Percentiles rank a stretch among this genome's conserved stretches.
phyloP scores from a whole-genome alignment of 2,329 filamentous ascomycete species.

The Microdochium bolleyi region DNA sequence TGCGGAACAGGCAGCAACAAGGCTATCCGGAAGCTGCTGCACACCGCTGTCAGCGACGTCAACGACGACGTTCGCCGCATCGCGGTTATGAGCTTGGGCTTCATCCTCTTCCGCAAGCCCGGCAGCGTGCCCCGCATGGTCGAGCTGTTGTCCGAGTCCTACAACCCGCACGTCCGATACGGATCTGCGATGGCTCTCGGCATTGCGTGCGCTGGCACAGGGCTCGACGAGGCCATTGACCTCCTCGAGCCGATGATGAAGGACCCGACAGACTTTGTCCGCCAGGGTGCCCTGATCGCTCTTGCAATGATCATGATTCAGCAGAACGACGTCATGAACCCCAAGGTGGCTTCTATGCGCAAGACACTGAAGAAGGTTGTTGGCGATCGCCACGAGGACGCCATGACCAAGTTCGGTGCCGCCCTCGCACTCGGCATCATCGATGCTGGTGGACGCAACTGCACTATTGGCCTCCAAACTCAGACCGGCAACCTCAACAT shows the following conservation, averaged over 20 bases:
- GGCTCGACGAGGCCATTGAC: conserved; percentile 92
- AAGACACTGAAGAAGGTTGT: conserved; percentile 94
- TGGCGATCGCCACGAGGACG: conserved; percentile 91
- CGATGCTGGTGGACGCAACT: conserved; percentile 95
- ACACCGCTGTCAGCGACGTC: conserved; percentile 95
- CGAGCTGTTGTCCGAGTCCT: conserved; percentile 93
- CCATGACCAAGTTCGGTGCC: conserved; percentile 98
- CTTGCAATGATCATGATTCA: conserved; percentile 99
- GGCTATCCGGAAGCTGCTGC: conserved; percentile 89
- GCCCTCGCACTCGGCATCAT: conserved; percentile 94
- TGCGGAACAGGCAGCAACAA: conserved; percentile 98
- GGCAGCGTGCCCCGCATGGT: conserved; percentile 98
- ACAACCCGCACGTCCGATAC: conserved; percentile 97
- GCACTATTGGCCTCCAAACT: conserved; percentile 94
- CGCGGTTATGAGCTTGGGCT: conserved; percentile 95
- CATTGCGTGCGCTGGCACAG: conserved; percentile 95
- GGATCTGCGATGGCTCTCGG: conserved; percentile 97
- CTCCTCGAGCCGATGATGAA: conserved; percentile 98
- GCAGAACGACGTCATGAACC: conserved; percentile 97
- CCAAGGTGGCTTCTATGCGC: conserved; percentile 83
- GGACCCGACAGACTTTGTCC: conserved; percentile 96
- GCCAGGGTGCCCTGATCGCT: conserved; percentile 90
- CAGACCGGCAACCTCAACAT: conserved; percentile 98
- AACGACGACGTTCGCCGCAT: conserved; percentile 95
- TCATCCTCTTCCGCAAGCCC: conserved; percentile 97